A percentile compares a stretch with the other conserved stretches of the same genome.
These are phyloP conservation scores for Plasmodium fragile DNA, from an alignment of 169 alveolate genomes.

Conservation along the genomic window DNA sequence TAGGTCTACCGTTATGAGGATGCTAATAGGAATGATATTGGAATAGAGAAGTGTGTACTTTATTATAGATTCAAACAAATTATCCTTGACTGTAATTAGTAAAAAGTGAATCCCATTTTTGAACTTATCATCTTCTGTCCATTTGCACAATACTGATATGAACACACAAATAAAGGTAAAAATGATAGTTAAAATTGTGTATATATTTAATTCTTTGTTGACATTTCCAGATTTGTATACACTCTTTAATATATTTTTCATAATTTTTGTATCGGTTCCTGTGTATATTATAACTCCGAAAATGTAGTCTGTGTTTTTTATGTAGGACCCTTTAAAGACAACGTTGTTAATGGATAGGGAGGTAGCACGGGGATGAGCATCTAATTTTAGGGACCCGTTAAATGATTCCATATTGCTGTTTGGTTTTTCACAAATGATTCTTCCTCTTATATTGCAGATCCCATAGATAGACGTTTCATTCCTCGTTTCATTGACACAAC, in stretches of 20 bases:
- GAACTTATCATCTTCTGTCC: constrained; percentile 76
- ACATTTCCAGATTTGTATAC: constrained; percentile 79
- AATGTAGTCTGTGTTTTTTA: constrained; percentile 83
- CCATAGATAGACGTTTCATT: constrained; percentile 84
- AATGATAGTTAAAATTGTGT: constrained; percentile 69
- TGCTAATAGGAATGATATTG: constrained; percentile 66
- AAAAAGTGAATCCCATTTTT: constrained; percentile 45
- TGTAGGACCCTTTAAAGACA: constrained; percentile 83
- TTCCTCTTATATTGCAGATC: constrained; percentile 80
- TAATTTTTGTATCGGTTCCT: constrained; percentile 86
- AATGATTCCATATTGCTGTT: constrained; percentile 83
- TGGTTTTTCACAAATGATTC: constrained; percentile 85
- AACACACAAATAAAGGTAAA: constrained; percentile 62
- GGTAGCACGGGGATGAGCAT: constrained; percentile 86
- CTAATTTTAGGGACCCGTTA: constrained; percentile 82
- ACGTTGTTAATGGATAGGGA: constrained; percentile 80
- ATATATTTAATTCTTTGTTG: constrained; percentile 79
- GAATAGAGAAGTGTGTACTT: constrained; percentile 54
- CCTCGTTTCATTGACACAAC: constrained; percentile 81
- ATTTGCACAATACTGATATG: constrained; percentile 66
- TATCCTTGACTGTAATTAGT: constrained; percentile 50
- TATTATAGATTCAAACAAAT: constrained; percentile 54
- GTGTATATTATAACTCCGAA: constrained; percentile 86
- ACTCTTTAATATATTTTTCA: constrained; percentile 79
- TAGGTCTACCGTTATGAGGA: constrained; percentile 51